Percentiles rank a stretch among this genome's conserved stretches.
Conservation (phyloP, 2,329 filamentous ascomycete genomes). For the Cladosporium colombiae region DNA sequence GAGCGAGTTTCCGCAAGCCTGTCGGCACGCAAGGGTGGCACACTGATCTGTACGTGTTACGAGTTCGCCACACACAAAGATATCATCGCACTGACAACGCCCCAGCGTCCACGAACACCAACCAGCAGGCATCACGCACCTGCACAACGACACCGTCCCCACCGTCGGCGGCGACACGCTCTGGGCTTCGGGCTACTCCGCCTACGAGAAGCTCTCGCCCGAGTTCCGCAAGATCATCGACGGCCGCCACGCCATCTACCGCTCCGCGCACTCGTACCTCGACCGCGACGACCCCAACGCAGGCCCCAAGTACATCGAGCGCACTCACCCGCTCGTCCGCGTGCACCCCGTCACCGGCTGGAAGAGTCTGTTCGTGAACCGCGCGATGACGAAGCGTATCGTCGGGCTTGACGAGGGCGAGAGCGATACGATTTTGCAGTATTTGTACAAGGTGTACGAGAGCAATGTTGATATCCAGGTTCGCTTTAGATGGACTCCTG, state of each 20-base stretch:
- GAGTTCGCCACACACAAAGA: neutral
- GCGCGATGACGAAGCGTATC: conserved; percentile 67
- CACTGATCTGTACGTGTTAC: conserved; percentile 31
- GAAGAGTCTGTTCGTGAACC: conserved; percentile 73
- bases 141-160: conserved; percentile 55
- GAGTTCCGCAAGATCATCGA: conserved; percentile 71
- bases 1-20: conserved; percentile 64
- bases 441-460: conserved; percentile 69
- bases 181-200: conserved; percentile 70
- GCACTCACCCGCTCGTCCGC: conserved; percentile 67
- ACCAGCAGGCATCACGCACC: conserved; percentile 57
- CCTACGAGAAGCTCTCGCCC: conserved; percentile 72
- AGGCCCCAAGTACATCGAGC: conserved; percentile 67
- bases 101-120: conserved; percentile 64
- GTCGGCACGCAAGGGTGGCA: conserved; percentile 71
- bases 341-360: conserved; percentile 73
- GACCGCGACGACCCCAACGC: conserved; percentile 62
- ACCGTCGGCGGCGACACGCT: conserved; percentile 68
- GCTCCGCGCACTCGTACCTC: conserved; percentile 66
- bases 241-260: conserved; percentile 64
- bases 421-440: conserved; percentile 67
- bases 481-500: conserved; percentile 69
- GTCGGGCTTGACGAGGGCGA: conserved; percentile 69
- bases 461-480: conserved; percentile 69
- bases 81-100: conserved; percentile 44